These are phyloP conservation scores for Trichopus zeylanicus DNA, from an alignment of 116 monocot genomes.

Conservation along the genomic window DNA sequence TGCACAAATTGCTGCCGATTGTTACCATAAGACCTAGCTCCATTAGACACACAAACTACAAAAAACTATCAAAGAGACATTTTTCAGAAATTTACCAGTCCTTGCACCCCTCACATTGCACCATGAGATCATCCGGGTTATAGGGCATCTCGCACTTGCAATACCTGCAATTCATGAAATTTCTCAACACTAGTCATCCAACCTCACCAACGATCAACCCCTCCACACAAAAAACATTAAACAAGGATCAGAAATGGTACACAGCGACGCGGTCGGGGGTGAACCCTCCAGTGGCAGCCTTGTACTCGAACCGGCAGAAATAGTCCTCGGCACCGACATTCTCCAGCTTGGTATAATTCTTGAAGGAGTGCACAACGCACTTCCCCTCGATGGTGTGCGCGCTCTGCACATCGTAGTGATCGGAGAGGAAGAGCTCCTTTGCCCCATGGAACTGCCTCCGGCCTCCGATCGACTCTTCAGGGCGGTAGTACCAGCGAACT, in stretches of 20 bases:
- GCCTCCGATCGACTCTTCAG: constrained; percentile 45
- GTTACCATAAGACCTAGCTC: too few species aligned
- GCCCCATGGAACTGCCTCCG: constrained; percentile 45
- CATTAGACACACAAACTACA: too few species aligned
- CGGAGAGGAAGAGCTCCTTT: constrained; percentile 45
- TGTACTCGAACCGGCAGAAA: constrained; percentile 51
- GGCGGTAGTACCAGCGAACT: constrained; percentile 44
- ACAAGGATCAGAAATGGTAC: constrained; percentile 10
- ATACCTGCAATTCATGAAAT: constrained; percentile 21
- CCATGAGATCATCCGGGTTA: constrained; percentile 53
- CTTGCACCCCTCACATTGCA: constrained; percentile 52
- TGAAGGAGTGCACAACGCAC: constrained; percentile 47
- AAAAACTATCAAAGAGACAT: neutral
- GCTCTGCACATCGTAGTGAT: constrained; percentile 50
- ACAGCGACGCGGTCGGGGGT: constrained; percentile 50
- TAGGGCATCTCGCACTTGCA: constrained; percentile 59
- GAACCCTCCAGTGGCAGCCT: constrained; percentile 46
- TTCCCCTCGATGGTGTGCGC: constrained; percentile 51
- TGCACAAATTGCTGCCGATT: too few species aligned
- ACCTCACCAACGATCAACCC: neutral
- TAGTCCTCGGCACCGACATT: constrained; percentile 49
- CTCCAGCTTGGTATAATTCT: constrained; percentile 56
- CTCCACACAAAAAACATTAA: neutral
- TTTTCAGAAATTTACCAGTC: constrained; percentile 27
- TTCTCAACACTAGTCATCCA: neutral